Evolutionary conservation across 768 basidiomycete genomes (phyloP), one percentile per base, ranked within the genome.

Genomic region (Podaxis sp.): DNA sequence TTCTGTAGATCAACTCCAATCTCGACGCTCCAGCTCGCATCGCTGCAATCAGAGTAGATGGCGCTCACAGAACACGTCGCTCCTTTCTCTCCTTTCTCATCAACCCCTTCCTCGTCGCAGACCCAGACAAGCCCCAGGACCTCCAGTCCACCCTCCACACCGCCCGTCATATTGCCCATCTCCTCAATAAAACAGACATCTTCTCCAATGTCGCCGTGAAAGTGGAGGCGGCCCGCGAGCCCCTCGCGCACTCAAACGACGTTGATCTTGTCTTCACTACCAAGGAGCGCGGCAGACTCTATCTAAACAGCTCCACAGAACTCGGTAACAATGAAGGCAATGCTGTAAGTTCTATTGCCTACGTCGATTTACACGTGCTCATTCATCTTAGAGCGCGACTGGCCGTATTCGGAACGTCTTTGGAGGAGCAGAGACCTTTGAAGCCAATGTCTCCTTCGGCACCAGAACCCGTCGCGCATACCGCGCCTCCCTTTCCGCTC

Each of bases 321-420:
- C 79, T 98, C 5, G 96, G 97, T 3, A 95, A 96, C 64, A 90
- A 88, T 55, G 97, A 98, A 73, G 96, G 93, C 11, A 95, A 79
- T 60, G 95, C 94, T n/a, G 95, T 95, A 71, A 71, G 93, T 83
- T 26, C 5, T 52, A 52, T 26, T 0, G 24, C 33, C 52, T 59
- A 57, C 8, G 51, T 49, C 33, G n/a, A 39, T 22, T 15, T 46
- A 48, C 63, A 28, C 55, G 22, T 28, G 54, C 53, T 53, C 49
- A 42, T 39, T 56, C 8, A 51, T 40, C 30, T 57, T 36, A 22
- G 95, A 90, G 88, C 59, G 84, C 89, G 44, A 92, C 89, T 4
- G 94, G 85, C 6, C 86, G 90, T 56, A 75, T 98, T 44, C 83
- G 92, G 13, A 99, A 99, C 74, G 84, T 90, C 4, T 90, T 99